phyloP scores from a whole-genome alignment of 495 filamentous ascomycete species.

The Penicillium herquei region DNA sequence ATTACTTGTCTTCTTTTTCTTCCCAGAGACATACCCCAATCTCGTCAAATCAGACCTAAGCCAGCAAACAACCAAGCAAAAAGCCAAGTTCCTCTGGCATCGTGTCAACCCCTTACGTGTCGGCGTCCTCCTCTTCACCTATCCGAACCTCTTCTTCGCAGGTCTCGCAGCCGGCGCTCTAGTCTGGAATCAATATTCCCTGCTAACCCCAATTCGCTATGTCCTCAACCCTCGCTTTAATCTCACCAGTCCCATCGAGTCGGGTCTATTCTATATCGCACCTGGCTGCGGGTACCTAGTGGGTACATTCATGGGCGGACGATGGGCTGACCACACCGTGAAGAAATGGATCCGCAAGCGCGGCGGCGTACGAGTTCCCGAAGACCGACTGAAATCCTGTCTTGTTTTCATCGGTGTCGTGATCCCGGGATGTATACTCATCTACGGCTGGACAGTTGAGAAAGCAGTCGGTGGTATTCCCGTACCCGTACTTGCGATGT shows the following conservation, averaged over 20 bases:
- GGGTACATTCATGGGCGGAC: conserved; percentile 69
- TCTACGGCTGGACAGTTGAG: conserved; percentile 74
- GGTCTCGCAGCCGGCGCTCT: conserved; percentile 59
- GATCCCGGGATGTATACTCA: conserved; percentile 63
- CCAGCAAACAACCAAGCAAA: conserved; percentile 44
- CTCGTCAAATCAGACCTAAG: conserved; percentile 54
- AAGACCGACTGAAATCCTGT: conserved; percentile 65
- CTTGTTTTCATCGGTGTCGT: conserved; percentile 58
- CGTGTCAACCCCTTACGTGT: conserved; percentile 65
- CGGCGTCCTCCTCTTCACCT: conserved; percentile 52
- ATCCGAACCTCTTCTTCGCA: conserved; percentile 64
- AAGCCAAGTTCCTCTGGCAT: conserved; percentile 52
- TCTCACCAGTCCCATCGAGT: conserved; percentile 62
- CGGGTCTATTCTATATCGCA: conserved; percentile 71
- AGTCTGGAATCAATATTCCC: conserved; percentile 72
- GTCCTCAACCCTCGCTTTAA: conserved; percentile 71
- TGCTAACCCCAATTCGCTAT: conserved; percentile 73
- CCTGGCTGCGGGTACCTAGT: conserved; percentile 68
- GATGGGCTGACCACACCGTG: conserved; percentile 66
- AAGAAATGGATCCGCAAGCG: conserved; percentile 61
- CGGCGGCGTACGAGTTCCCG: conserved; percentile 57
- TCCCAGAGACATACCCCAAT: conserved; percentile 68
- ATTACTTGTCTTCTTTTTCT: conserved; percentile 59
- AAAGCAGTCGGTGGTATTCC: conserved; percentile 63
- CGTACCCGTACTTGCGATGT: conserved; percentile 67